A percentile compares a stretch with the other conserved stretches of the same genome.
Conservation (phyloP, 306 rosid genomes). For the Trichosanthes cucumerina region DNA sequence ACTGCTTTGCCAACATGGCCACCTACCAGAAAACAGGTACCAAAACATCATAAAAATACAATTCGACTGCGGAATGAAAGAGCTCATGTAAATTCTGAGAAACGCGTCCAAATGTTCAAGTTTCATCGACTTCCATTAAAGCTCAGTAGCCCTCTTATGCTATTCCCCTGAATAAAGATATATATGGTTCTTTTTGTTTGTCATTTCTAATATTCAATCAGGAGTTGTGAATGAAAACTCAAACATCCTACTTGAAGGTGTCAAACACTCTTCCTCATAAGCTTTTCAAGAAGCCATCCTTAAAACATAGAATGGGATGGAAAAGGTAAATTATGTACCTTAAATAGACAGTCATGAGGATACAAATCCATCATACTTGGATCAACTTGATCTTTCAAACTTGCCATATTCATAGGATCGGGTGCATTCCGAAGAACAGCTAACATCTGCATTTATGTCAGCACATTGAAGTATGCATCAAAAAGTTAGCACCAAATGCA, state of each 20-base stretch:
- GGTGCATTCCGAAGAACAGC: constrained; percentile 67
- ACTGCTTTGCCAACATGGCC: constrained; percentile 85
- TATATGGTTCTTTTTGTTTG: neutral
- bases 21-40: constrained; percentile 26
- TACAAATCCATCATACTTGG: constrained; percentile 84
- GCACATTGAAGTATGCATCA: neutral
- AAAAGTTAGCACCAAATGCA: constrained; percentile 3
- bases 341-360: constrained; percentile 93
- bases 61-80: neutral
- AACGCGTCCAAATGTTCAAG: neutral
- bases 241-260: neutral
- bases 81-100: neutral
- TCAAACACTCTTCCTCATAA: neutral
- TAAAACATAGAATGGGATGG: neutral
- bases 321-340: constrained; percentile 36
- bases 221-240: neutral
- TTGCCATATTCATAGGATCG: constrained; percentile 69
- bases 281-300: neutral
- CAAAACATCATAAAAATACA: constrained; percentile 10
- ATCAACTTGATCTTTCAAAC: constrained; percentile 70
- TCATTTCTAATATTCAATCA: neutral
- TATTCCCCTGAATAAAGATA: neutral
- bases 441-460: constrained; percentile 63
- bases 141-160: neutral
- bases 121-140: neutral